Conservation (phyloP, 768 basidiomycete species). For the Suillus tomentosus region DNA sequence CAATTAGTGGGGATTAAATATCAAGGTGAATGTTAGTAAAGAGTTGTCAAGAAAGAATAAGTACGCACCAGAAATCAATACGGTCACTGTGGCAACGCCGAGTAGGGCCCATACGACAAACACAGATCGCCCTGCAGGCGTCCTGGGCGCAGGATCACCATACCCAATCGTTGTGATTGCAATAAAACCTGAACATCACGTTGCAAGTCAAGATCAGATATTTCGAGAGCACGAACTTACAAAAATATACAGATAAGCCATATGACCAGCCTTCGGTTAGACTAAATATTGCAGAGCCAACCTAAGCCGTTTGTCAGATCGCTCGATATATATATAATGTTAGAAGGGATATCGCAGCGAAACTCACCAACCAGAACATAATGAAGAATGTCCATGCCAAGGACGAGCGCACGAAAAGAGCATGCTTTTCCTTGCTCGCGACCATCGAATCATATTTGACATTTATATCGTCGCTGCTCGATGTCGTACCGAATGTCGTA, state of each 20-base stretch:
- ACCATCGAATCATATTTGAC: slow-evolving; percentile 24
- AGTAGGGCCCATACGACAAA: slow-evolving; percentile 81
- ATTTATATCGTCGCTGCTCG: slow-evolving; percentile 12
- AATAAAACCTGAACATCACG: slow-evolving; percentile 54
- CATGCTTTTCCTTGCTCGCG: slow-evolving; percentile 49
- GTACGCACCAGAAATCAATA: slow-evolving; percentile 64
- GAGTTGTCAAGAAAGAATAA: background rate
- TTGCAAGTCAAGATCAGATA: background rate
- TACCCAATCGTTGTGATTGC: slow-evolving; percentile 78
- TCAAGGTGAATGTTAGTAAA: background rate
- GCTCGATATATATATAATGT: background rate
- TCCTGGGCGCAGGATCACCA: slow-evolving; percentile 61
- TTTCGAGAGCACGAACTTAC: slow-evolving; percentile 34
- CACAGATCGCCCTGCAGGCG: slow-evolving; percentile 71
- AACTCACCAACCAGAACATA: slow-evolving; percentile 73
- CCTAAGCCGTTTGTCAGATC: slow-evolving; percentile 33
- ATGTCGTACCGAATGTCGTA: slow-evolving; percentile 16
- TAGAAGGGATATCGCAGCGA: background rate
- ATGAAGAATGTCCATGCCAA: slow-evolving; percentile 65
- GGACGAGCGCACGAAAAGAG: slow-evolving; percentile 55
- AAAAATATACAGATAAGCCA: slow-evolving; percentile 69
- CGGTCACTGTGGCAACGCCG: slow-evolving; percentile 76
- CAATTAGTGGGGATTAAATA: background rate
- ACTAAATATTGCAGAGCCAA: slow-evolving; percentile 70
- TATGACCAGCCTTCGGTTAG: slow-evolving; percentile 71